Percentiles rank a stretch among this genome's conserved stretches.
phyloP scores from a whole-genome alignment of 2,329 filamentous ascomycete species.

The Sordariomycetes sp. region DNA sequence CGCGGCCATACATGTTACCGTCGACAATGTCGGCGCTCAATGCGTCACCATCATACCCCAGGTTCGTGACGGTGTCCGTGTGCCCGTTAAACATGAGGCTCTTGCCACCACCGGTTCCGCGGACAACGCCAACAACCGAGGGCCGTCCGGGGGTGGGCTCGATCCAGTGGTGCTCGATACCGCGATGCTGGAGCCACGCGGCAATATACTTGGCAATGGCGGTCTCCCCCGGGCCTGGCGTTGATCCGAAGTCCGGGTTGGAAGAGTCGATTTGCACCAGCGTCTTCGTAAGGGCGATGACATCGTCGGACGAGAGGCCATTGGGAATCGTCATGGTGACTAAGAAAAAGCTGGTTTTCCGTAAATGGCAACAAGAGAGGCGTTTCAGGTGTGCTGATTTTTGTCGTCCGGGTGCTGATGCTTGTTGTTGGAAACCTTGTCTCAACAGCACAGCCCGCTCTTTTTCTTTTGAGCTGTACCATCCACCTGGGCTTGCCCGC shows the following conservation, averaged over 20 bases:
- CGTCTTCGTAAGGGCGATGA: slow-evolving; percentile 27
- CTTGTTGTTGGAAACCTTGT: neutral
- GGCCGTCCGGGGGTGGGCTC: slow-evolving; percentile 34
- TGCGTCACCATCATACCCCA: slow-evolving; percentile 33
- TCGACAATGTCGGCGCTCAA: slow-evolving; percentile 28
- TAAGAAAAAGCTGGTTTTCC: neutral
- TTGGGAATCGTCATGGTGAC: neutral
- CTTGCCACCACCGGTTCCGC: slow-evolving; percentile 33
- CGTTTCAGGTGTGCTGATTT: neutral
- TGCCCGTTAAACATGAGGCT: slow-evolving; percentile 43
- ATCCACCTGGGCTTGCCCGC: neutral
- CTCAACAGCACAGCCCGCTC: neutral
- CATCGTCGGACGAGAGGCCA: slow-evolving; percentile 20
- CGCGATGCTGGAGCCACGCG: slow-evolving; percentile 39
- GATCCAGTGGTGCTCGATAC: slow-evolving; percentile 37
- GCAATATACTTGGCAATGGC: slow-evolving; percentile 33
- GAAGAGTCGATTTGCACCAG: slow-evolving; percentile 39
- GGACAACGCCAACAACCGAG: slow-evolving; percentile 35
- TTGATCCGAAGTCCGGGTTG: slow-evolving; percentile 28
- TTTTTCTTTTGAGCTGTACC: neutral
- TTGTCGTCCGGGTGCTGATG: neutral
- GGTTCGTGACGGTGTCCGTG: slow-evolving; percentile 37
- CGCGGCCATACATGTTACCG: slow-evolving; percentile 31
- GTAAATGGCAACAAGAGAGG: neutral
- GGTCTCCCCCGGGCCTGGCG: slow-evolving; percentile 32